Conservation (phyloP, 192 early-diverging fungal species). For the Chytriomyces sp. region DNA sequence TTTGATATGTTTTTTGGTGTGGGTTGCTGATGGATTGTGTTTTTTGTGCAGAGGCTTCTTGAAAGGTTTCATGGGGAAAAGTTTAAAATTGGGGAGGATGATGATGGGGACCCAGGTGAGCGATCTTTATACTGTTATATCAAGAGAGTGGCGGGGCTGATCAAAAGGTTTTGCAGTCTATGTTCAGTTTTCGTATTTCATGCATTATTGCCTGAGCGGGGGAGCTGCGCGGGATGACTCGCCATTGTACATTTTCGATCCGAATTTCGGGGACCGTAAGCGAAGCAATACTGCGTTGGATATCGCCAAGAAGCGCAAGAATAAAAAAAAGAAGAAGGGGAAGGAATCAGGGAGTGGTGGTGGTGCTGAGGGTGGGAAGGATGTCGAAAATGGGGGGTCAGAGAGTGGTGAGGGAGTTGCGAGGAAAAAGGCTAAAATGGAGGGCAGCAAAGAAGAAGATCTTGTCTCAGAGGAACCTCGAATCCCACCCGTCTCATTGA, state of each 20-base stretch:
- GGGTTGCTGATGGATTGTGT: neutral
- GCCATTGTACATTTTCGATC: conserved; percentile 84
- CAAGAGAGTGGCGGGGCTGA: neutral
- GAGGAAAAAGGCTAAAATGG: neutral
- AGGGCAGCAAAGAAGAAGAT: neutral
- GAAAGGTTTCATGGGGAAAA: conserved; percentile 58
- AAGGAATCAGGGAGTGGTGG: too few species aligned
- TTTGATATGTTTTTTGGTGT: neutral
- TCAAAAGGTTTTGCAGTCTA: conserved; percentile 12
- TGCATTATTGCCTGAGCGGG: conserved; percentile 43
- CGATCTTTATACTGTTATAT: too few species aligned
- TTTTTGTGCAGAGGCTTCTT: conserved; percentile 19
- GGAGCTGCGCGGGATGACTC: conserved; percentile 69
- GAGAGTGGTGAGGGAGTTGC: neutral
- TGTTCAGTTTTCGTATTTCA: conserved; percentile 51
- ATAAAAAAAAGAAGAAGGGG: conserved; percentile 17
- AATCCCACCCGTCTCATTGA: conserved; percentile 2
- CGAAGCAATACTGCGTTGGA: conserved; percentile 42
- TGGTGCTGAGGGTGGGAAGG: too few species aligned
- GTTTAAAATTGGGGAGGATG: conserved; percentile 83
- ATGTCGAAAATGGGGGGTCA: too few species aligned
- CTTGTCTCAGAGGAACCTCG: neutral
- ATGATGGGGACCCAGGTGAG: conserved; percentile 65
- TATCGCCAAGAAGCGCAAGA: conserved; percentile 16
- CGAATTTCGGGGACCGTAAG: conserved; percentile 60